Evolutionary conservation across 345 rosid genomes (phyloP).

Genomic region (Lepidium sativum): DNA sequence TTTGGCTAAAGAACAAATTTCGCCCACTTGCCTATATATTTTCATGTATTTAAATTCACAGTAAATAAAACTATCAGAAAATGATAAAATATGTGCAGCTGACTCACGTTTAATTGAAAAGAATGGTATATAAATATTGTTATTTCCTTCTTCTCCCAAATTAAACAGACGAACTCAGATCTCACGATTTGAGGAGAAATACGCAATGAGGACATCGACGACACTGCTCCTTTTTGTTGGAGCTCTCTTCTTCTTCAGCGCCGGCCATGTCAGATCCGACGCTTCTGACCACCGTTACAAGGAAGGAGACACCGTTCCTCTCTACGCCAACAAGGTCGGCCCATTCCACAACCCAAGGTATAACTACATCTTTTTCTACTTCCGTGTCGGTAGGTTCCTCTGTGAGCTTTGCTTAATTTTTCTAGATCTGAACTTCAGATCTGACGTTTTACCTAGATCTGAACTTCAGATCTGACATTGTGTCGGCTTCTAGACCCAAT

Average conservation of each 20-base stretch:
- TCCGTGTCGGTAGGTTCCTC: not conserved
- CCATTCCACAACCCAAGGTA: slow-evolving; percentile 85
- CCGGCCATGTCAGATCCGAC: slow-evolving; percentile 45
- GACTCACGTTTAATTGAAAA: not conserved
- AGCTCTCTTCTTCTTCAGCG: slow-evolving; percentile 28
- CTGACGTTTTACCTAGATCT: not conserved
- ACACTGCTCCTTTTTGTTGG: slow-evolving; percentile 31
- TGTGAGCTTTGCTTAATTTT: too few species aligned
- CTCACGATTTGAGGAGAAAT: slow-evolving; percentile 11
- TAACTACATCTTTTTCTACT: not conserved
- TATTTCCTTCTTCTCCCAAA: not conserved
- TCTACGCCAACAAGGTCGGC: slow-evolving; percentile 80
- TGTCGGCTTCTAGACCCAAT: not conserved
- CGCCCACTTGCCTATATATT: not conserved
- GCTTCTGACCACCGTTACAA: slow-evolving; percentile 67
- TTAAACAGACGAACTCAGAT: slow-evolving; percentile 6
- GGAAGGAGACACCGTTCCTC: slow-evolving; percentile 56
- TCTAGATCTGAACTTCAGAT: not conserved
- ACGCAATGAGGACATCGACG: slow-evolving; percentile 21
- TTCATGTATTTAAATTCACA: too few species aligned
- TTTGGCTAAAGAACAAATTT: too few species aligned
- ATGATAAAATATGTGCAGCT: not conserved
- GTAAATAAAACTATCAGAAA: too few species aligned
- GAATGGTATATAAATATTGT: slow-evolving; percentile 15
- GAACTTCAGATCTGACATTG: slow-evolving; percentile 7